phyloP scores from a whole-genome alignment of 306 rosid genomes.

The Purshia tridentata region DNA sequence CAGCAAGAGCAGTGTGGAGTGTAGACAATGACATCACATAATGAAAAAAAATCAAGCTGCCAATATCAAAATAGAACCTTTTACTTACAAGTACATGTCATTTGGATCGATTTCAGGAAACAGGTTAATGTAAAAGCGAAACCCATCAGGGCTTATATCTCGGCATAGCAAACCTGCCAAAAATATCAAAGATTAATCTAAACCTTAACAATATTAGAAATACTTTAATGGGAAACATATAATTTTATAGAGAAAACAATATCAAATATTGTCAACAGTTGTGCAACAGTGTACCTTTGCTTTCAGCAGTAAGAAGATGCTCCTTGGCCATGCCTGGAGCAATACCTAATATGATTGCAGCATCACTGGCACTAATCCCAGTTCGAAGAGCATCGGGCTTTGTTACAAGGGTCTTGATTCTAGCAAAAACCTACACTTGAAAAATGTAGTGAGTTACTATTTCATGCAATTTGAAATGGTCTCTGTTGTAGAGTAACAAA shows the following conservation, averaged over 20 bases:
- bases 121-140: conserved; percentile 77
- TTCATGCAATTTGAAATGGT: conserved; percentile 20
- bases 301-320: conserved; percentile 92
- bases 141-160: conserved; percentile 90
- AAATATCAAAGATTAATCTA: conserved; percentile 26
- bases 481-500: conserved; percentile 16
- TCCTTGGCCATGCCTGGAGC: conserved; percentile 99
- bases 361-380: conserved; percentile 93
- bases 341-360: conserved; percentile 84
- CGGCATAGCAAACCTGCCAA: conserved; percentile 88
- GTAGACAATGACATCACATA: not conserved
- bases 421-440: conserved; percentile 63
- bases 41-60: not conserved
- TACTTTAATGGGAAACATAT: not conserved
- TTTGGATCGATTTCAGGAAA: conserved; percentile 59
- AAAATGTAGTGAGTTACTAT: conserved; percentile 18
- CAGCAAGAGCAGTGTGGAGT: not conserved
- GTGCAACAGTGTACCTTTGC: conserved; percentile 56
- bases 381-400: conserved; percentile 75
- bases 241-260: not conserved
- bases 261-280: conserved; percentile 1
- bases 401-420: conserved; percentile 66
- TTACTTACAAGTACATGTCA: conserved; percentile 70
- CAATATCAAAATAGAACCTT: conserved; percentile 26
- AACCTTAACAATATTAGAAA: not conserved